Base-by-base conservation (phyloP, 2,329 filamentous ascomycete species). In the Basipetospora sp. region DNA sequence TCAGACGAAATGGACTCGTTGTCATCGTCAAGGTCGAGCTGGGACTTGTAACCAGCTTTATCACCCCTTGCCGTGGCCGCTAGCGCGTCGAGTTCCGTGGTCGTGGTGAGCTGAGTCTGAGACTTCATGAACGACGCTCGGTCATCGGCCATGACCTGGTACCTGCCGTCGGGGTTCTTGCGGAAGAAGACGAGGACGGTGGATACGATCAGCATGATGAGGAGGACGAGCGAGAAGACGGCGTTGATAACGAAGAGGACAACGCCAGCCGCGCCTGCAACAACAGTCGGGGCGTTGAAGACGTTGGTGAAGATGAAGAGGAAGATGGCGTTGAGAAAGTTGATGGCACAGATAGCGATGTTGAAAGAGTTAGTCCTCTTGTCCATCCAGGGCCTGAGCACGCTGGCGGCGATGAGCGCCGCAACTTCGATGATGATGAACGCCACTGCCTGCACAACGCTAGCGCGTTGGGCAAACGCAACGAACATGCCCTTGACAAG, bases 361-460 rank as follows among this genome's bases (percentile, higher is more conserved):
- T 94, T 94, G 70, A 94, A 93, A 34, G 79, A 78, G 59, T 94
- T 96, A 43, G 85, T 94, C 64, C 87, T 88, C 74, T 94, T 94
- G 68, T 94, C 88, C 88, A 96, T 96, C 80, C 85, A 96, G 14
- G 88, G 88, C 42, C 84, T 78, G 47, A 94, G 63, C 38, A 93
- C 78, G 42, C 77, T 80, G 40, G 85, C 77, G 16, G 63, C 75
- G 48, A 94, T 80, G 40, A 96, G 68, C 48, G 81, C 78, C 37
- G 60, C 73, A 2, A 79, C 79, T 58, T 96, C 88, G 40, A 94
- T 75, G 42, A 94, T 65, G 29, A 96, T 66, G 41, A 94, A 69
- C 13, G 78, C 82, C 41, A 94, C 67, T 8, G 85, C 84, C 59
- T 94, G 86, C 15, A 78, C 76, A 4, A 74, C 71, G 22, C 77